Evolutionary conservation across 305 asterid genomes (phyloP).

Genomic region (Fraxinus xanthoxyloides): DNA sequence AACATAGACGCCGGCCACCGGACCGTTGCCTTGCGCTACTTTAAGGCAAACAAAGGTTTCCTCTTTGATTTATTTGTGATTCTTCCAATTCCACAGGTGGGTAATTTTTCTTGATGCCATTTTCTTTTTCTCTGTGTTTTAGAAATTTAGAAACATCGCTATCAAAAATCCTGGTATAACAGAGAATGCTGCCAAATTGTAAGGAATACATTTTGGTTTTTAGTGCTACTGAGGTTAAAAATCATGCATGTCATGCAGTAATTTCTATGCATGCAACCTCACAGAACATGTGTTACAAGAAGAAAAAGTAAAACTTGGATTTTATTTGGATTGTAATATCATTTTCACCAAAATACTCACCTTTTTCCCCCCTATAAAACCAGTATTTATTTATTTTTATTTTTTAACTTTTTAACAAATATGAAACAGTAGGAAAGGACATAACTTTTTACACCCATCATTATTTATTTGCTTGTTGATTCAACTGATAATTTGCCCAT

Average conservation of each 20-base stretch:
- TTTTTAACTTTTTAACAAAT: too few relatives aligned
- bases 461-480: not conserved
- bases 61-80: constrained; percentile 78
- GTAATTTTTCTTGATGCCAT: not conserved
- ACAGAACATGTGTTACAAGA: constrained; percentile 34
- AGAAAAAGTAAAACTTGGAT: not conserved
- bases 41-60: constrained; percentile 59
- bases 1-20: constrained; percentile 10
- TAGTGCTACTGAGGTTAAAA: constrained; percentile 16
- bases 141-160: constrained; percentile 4
- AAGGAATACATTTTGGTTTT: constrained; percentile 25
- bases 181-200: constrained; percentile 11
- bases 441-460: not conserved
- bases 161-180: constrained; percentile 1
- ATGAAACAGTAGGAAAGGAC: not conserved
- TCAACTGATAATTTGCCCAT: not conserved
- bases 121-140: not conserved
- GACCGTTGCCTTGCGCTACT: constrained; percentile 40
- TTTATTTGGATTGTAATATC: not conserved
- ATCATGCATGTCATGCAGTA: constrained; percentile 26
- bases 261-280: constrained; percentile 29
- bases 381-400: too few relatives aligned
- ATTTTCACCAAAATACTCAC: not conserved
- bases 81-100: constrained; percentile 91
- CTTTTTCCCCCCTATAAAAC: not conserved